phyloP scores from a whole-genome alignment of 768 basidiomycete species.

The Lactifluus rugatus region DNA sequence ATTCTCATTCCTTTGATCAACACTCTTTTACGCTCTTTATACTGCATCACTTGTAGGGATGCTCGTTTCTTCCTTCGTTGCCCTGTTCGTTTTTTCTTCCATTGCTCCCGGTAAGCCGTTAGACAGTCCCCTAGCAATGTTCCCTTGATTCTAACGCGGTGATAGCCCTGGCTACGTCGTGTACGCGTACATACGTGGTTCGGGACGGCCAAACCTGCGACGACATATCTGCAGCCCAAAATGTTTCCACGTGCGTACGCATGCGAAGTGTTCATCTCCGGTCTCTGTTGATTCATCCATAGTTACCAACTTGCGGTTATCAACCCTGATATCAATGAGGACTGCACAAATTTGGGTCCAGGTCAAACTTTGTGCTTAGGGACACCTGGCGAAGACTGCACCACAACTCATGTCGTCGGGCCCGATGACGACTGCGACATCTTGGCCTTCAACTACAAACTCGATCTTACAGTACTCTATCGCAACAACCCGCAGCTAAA shows the following conservation, averaged over 20 bases:
- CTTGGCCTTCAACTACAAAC: constrained; percentile 30
- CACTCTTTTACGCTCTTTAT: neutral
- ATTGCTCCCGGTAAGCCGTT: neutral
- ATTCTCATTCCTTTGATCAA: constrained; percentile 2
- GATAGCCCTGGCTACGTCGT: constrained; percentile 25
- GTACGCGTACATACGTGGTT: constrained; percentile 55
- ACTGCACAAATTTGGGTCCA: constrained; percentile 50
- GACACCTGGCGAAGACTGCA: constrained; percentile 49
- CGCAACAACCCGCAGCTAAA: constrained; percentile 71
- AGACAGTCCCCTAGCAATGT: too few relatives aligned
- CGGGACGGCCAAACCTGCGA: constrained; percentile 54
- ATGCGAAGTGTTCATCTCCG: neutral
- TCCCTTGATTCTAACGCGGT: neutral
- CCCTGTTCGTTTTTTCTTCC: neutral
- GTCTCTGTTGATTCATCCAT: neutral
- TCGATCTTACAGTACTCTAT: constrained; percentile 47
- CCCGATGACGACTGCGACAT: constrained; percentile 49
- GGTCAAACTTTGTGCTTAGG: constrained; percentile 55
- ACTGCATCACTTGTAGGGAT: neutral
- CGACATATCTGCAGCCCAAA: constrained; percentile 48
- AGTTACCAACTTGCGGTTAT: constrained; percentile 68
- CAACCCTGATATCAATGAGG: constrained; percentile 38
- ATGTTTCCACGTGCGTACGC: constrained; percentile 49
- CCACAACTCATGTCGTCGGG: constrained; percentile 45
- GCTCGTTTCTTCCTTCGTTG: neutral